Base-by-base conservation (phyloP, 1,139 yeast species). In the Magnusiomyces magnusii region DNA sequence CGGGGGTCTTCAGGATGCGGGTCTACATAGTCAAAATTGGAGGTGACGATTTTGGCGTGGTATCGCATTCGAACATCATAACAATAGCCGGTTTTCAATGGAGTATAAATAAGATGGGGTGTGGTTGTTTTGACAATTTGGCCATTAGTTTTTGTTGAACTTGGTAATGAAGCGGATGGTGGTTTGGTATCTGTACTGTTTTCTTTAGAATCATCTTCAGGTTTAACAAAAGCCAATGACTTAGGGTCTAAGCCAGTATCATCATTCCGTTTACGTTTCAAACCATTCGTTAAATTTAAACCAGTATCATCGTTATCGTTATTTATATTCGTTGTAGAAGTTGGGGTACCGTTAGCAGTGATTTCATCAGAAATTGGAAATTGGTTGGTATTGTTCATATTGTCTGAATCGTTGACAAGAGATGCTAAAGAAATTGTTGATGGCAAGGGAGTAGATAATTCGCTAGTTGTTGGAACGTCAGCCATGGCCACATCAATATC, bases 1-100 rank as follows among this genome's bases (percentile, higher is more conserved):
- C 99, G 82, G 15, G 99, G 99, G 69, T 95, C 99, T 72, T 95
- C 99, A 2, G 99, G 99, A 71, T 95, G 99, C 1, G 99, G 99
- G 69, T 95, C 99, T 56, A 92, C 90, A 72, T 93, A 93, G 71
- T 92, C 97, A 67, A 84, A 88, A 65, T 93, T 90, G 3, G 95
- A 87, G 1, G 97, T 89, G 73, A 88, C 92, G 59, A 93, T 86
- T 70, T 91, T 90, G 51, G 97, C 96, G 70, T 95, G 99, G 72
- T 92, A 93, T 63, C 99, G 80, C 99, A 95, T 93, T 62, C 98
- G 80, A 24, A 92, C 97, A 70, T 95, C 99, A 73, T 95, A 95
- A 61, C 96, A 95, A 24, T 95, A 76, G 0, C 99, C 99, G 0
- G 99, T 92, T 71, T 90, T 91, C 65, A 88, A 75, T 2, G 90